Conservation (phyloP, 2,329 filamentous ascomycete genomes). For the Penicillium polonicum region DNA sequence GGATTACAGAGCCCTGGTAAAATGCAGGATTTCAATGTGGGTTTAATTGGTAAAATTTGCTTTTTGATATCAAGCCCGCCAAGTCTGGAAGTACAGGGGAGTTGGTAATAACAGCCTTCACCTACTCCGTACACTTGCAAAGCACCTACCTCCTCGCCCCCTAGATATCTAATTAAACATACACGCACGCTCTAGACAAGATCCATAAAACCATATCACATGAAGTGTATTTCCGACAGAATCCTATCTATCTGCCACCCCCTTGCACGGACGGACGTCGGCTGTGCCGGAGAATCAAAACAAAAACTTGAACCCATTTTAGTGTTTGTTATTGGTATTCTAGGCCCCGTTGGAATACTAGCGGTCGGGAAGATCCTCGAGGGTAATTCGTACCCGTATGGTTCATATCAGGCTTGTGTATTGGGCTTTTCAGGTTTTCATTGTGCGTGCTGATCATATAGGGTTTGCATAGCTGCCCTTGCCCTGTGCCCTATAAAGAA, state of each 20-base stretch:
- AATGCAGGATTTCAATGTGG: neutral
- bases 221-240: neutral
- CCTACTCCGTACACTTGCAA: neutral
- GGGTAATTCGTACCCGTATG: neutral
- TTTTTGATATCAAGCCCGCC: constrained; percentile 1
- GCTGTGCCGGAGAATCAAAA: constrained; percentile 13
- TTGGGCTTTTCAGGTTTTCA: neutral
- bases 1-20: neutral
- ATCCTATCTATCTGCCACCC: constrained; percentile 11
- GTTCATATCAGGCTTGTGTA: neutral
- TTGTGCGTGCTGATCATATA: constrained; percentile 25
- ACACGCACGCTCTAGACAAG: neutral
- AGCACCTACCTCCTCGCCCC: neutral
- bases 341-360: constrained; percentile 4
- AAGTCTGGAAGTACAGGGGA: neutral
- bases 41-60: neutral
- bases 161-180: constrained; percentile 1
- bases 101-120: neutral
- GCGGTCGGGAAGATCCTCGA: constrained; percentile 2
- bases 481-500: constrained; percentile 25
- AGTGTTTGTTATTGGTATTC: neutral
- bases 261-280: constrained; percentile 17
- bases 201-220: constrained; percentile 2
- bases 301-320: constrained; percentile 4
- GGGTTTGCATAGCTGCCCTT: constrained; percentile 23